Evolutionary conservation across 805 yeast species (phyloP), one percentile per base, ranked within the genome.

Genomic region (Saturnispora sanitii): DNA sequence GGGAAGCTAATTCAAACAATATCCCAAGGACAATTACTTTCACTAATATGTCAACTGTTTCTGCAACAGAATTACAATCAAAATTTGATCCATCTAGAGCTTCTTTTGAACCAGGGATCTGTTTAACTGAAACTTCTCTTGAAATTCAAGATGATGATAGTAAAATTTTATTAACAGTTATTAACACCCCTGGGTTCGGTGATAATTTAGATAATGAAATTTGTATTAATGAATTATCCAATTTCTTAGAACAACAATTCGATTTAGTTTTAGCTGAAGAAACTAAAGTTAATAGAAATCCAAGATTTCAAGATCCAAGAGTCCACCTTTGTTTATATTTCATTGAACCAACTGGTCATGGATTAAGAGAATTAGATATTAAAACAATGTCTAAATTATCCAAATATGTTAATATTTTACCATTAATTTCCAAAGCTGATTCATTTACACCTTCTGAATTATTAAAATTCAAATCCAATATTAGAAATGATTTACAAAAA

Each of bases 261-360:
- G 88, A 81, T 56, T 65, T 71, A 42, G 86, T 83, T 0, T 68
- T 87, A 35, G 85, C 84, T 2, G 95, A 87, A 57, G 96, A 87
- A 58, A 82, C 92, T 1, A 70, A 90, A 47, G 84, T 87, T 48
- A 73, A 73, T 59, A 79, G 96, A 70, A 84, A 85, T 56, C 95
- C 95, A 20, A 68, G 84, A 48, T 78, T 81, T 54, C 79, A 73
- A 50, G 90, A 83, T 62, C 70, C 87, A 15, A 68, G 92, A 51
- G 84, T 82, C 32, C 92, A 82, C 55, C 77, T 76, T 6, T 71
- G 81, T 46, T 59, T 82, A 36, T 82, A 82, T 56, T 82, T 82
- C 54, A 71, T 82, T 48, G 75, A 81, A 38, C 81, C 90, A 27
- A 71, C 67, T 2, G 94, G 94, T 15, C 92, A 82, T 56, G 88